Conservation (phyloP, 352 stramenopile species). For the Phytophthora boehmeriae region DNA sequence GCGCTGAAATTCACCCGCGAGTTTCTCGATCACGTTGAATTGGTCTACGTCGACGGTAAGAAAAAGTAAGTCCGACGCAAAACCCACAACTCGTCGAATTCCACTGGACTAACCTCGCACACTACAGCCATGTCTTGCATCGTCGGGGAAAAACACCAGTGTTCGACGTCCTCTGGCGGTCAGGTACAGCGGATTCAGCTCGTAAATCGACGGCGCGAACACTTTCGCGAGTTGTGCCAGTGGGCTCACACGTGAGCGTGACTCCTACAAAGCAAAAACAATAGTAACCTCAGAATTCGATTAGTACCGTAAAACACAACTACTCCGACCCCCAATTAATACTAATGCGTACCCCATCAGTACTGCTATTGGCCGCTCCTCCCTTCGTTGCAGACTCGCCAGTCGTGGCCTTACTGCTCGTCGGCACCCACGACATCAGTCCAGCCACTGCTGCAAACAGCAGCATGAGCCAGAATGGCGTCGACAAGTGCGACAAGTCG, state of each 20-base stretch:
- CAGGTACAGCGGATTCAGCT: conserved; percentile 71
- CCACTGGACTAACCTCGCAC: conserved; percentile 61
- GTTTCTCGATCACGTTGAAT: conserved; percentile 66
- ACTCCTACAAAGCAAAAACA: conserved; percentile 15
- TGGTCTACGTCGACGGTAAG: conserved; percentile 50
- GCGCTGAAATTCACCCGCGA: conserved; percentile 66
- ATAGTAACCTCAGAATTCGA: not conserved
- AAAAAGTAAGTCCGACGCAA: not conserved
- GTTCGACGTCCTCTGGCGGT: conserved; percentile 59
- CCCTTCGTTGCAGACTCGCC: not conserved
- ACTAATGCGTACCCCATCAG: not conserved
- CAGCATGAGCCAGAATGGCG: conserved; percentile 56
- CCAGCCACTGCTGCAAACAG: conserved; percentile 50
- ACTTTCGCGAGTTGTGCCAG: conserved; percentile 65
- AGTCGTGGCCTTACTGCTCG: conserved; percentile 22
- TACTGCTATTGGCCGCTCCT: not conserved
- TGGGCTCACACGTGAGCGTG: conserved; percentile 25
- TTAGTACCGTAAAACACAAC: not conserved
- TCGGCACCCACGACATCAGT: conserved; percentile 49
- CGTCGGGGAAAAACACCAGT: conserved; percentile 70
- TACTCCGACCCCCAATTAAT: not conserved
- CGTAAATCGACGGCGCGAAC: conserved; percentile 72
- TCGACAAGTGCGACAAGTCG: conserved; percentile 41
- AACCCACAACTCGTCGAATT: not conserved
- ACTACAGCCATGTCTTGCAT: conserved; percentile 46